phyloP scores from a whole-genome alignment of 139 green algal species.

The Volvox reticuliferus region DNA sequence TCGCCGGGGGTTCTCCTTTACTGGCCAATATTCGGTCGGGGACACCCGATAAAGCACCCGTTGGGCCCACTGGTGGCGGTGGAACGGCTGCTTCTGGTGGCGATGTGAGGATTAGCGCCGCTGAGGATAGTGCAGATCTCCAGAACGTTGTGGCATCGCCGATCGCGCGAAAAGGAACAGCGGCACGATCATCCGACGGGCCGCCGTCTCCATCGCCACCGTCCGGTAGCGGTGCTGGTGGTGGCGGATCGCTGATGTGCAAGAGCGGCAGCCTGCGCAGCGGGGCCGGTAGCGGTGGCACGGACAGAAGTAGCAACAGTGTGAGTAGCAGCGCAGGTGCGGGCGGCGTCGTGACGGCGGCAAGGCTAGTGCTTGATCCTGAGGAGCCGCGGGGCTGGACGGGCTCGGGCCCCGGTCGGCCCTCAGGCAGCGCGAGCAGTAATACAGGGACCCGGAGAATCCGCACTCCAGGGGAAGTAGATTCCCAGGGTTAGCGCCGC shows the following conservation, averaged over 20 bases:
- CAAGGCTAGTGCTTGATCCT: constrained; percentile 18
- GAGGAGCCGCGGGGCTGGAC: neutral
- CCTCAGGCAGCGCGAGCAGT: neutral
- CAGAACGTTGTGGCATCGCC: neutral
- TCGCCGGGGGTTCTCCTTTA: neutral
- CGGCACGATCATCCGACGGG: neutral
- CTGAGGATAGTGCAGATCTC: neutral
- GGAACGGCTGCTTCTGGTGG: neutral
- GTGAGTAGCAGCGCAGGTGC: neutral
- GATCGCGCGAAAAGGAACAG: neutral
- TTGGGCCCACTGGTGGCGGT: neutral
- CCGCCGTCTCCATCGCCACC: neutral
- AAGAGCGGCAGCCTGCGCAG: neutral
- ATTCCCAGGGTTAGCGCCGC: neutral
- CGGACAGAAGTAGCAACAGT: neutral
- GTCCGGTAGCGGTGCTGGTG: neutral
- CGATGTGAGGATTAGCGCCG: neutral
- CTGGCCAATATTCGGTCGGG: neutral
- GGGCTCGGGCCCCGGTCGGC: neutral
- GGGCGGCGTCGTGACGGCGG: constrained; percentile 10
- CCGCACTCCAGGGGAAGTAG: constrained; percentile 18
- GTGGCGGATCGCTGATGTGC: neutral
- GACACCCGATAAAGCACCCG: neutral
- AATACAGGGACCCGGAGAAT: neutral
- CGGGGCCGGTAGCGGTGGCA: neutral